phyloP scores from a whole-genome alignment of 1,284 basidiomycete species.

The Moesziomyces globuligerus region DNA sequence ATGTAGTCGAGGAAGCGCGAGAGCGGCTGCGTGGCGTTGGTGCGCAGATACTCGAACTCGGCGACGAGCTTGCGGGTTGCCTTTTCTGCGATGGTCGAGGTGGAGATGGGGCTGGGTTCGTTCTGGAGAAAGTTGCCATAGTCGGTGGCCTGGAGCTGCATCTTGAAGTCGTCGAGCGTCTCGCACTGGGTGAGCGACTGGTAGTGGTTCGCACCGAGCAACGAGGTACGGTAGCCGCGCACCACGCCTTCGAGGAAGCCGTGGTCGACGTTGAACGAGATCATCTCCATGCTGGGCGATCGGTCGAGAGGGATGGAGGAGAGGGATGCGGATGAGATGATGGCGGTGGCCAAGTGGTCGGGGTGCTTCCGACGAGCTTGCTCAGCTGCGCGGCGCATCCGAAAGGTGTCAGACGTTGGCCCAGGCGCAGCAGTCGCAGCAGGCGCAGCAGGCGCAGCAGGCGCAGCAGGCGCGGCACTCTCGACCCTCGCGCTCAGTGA shows the following conservation, averaged over 20 bases:
- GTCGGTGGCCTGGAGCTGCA: conserved; percentile 88
- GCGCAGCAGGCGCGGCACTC: no score
- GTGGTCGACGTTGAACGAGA: conserved; percentile 64
- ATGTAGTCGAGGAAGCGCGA: conserved; percentile 97
- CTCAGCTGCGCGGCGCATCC: no score
- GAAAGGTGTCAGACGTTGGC: no score
- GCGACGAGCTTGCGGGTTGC: conserved; percentile 94
- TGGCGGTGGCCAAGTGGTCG: no score
- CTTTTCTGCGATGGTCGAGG: conserved; percentile 92
- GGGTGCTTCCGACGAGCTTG: no score
- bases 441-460: no score
- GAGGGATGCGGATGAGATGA: not conserved
- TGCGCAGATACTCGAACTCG: conserved; percentile 94
- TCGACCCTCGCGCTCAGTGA: no score
- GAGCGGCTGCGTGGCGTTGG: conserved; percentile 89
- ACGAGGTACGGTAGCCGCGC: conserved; percentile 91
- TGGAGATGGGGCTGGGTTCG: conserved; percentile 93
- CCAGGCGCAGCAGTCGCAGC: no score
- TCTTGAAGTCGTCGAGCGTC: conserved; percentile 81
- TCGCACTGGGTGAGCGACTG: conserved; percentile 97
- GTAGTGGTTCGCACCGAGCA: conserved; percentile 89
- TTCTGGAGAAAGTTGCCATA: conserved; percentile 99
- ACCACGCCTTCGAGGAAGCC: conserved; percentile 78
- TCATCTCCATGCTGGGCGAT: conserved; percentile 58
- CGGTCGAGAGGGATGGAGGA: not conserved